Evolutionary conservation across 257 asterid species (phyloP), one percentile per base, ranked within the genome.

Genomic region (Jacaranda mimosifolia): DNA sequence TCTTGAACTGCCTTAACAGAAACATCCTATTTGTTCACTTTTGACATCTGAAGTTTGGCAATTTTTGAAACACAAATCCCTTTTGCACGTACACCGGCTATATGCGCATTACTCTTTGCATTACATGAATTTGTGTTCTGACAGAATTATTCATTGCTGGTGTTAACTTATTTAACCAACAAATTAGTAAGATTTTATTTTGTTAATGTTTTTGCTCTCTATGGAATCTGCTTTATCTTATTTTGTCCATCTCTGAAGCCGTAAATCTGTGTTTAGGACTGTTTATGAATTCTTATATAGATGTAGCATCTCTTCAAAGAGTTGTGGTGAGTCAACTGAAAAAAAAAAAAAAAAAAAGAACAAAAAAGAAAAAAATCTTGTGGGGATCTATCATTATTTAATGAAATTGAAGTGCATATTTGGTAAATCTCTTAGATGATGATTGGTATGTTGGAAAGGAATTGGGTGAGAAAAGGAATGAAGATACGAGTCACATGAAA

Each of bases 161-260:
- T 39, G 40, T 53, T 51, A 14, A 69, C 63, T 36, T 52, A 10
- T 13, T 4, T 6, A 10, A 52, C 53, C 36, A 52, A 8, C 17
- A 58, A 11, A 17, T 13, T 65, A 5, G 14, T 49, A 12, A 4
- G 10, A 26, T 26, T 26, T 26, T 26, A 26, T 26, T 26, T 26
- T 26, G 2, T 26, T 26, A 26, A 26, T n/a, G 12, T 9, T 59
- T 43, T 18, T n/a, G 32, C 32, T 58, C 39, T 57, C 43, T 19
- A 13, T 9, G 0, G 6, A 6, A 40, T 3, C 19, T 35, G 60
- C 48, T 73, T n/a, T n/a, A n/a, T n/a, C n/a, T n/a, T 49, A 7
- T 75, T 38, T 64, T 52, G 19, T 68, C 48, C 19, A 36, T 63
- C 26, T 63, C 48, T 48, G 67, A 62, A 45, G 17, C 7, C 45